Base-by-base conservation (phyloP, 495 filamentous ascomycete genomes). In the Pseudomonodictys pantanalensis region DNA sequence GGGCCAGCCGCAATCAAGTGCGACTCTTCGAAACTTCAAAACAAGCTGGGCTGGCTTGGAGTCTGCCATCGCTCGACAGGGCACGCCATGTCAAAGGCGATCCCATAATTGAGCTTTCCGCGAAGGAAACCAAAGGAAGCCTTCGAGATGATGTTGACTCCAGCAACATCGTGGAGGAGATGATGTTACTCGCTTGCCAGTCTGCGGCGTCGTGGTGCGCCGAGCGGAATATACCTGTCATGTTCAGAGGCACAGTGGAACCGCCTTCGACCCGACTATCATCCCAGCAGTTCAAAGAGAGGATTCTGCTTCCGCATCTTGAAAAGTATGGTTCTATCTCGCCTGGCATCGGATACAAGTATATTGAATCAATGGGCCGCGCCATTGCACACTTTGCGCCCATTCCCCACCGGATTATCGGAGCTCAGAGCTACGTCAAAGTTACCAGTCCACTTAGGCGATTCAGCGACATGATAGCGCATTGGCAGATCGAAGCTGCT, bases 401-500 rank as follows among this genome's bases (percentile, higher is more conserved):
- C 54, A 30, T 32, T 80, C 85, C 0, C 71, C 81, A 39, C 79
- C 75, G 17, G 81, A 89, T 78, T 8, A 72, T 96, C 18, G 91
- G 89, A 11, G 61, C 87, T 3, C 74, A 84, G 43, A 75, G 83
- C 33, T 96, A 96, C 68, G 75, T 84, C 58, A 93, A 90, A 66
- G 83, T 83, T 35, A 97, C 93, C 1, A 91, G 86, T 61, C 93
- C 93, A 2, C 77, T 98, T 7, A 88, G 93, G 17, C 81, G 93
- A 26, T 96, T 86, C 72, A 73, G 75, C 15, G 93, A 98, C 70
- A 72, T 97, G 60, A 74, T 97, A n/a, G 77, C 82, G 0, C 91
- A 96, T 71, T 97, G 90, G 80, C 92, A 97, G 66, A 91, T 98
- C 61, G 86, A 95, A 71, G 85, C 90, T 0, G 87, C 86, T 0